Base-by-base conservation (phyloP, 2,329 filamentous ascomycete genomes). In the Fusarium austroafricanum region DNA sequence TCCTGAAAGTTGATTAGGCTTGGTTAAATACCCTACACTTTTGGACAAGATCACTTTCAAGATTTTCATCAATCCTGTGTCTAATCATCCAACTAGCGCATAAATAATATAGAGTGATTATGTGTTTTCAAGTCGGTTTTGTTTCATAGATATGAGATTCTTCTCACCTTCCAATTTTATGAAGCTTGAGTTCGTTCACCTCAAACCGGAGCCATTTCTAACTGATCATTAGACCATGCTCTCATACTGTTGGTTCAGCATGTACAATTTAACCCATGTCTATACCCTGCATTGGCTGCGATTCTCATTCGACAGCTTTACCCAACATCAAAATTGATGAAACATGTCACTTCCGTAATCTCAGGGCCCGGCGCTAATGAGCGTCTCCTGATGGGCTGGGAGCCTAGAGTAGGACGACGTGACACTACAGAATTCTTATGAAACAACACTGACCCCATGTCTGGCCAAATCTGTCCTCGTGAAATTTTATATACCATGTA, bases 331-430 rank as follows among this genome's bases (percentile, higher is more conserved):
- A 17, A 15, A 21, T 12, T 0, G 17, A 60, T 60, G 55, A 39
- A 51, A 61, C 31, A 33, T 43, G 21, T n/a, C 37, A 49, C 54
- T 26, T 23, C 45, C 14, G 35, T 11, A 23, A 10, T 43, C 14
- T 6, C 26, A 8, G 38, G 26, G 6, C n/a, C 38, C 37, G 47
- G 52, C 63, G 39, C 56, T 62, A n/a, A n/a, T n/a, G n/a, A n/a
- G n/a, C n/a, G n/a, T n/a, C n/a, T n/a, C n/a, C 20, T 33, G 10
- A 21, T 11, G 29, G 1, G 29, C 9, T 45, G 18, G 52, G 57
- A 62, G 64, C 64, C 67, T 67, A 63, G n/a, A 26, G 26, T 8
- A 26, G 26, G 26, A 9, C 26, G 26, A 61, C 29, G 26, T n/a
- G 10, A 46, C 10, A 2, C 28, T 20, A 11, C 12, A 20, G 17